phyloP scores from a whole-genome alignment of 345 rosid species.

The Gossypioides kirkii region DNA sequence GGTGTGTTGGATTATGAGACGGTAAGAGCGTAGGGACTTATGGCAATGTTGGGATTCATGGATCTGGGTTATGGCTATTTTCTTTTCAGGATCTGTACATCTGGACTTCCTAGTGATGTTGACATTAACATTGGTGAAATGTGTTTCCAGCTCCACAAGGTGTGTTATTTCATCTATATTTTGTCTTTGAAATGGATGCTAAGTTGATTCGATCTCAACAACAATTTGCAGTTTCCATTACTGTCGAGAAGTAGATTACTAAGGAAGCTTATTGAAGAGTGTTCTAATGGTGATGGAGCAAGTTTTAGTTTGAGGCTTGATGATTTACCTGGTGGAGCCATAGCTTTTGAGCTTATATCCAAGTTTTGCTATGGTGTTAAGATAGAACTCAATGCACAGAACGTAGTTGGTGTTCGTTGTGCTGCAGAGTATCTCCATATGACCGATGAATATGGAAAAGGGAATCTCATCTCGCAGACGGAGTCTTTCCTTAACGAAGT shows the following conservation, averaged over 20 bases:
- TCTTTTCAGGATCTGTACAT: conserved; percentile 50
- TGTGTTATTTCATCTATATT: conserved; percentile 15
- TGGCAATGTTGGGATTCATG: background rate
- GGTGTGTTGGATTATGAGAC: background rate
- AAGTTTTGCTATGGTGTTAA: conserved; percentile 70
- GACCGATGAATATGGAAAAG: conserved; percentile 61
- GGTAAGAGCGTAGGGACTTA: background rate
- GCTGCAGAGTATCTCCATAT: conserved; percentile 69
- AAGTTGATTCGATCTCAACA: background rate
- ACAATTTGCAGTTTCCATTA: conserved; percentile 55
- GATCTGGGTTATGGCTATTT: conserved; percentile 10
- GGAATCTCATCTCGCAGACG: conserved; percentile 48
- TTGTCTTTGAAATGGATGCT: conserved; percentile 5
- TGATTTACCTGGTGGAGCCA: conserved; percentile 68
- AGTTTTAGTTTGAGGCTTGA: conserved; percentile 43
- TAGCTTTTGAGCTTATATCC: conserved; percentile 49
- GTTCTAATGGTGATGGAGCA: conserved; percentile 32
- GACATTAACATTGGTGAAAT: conserved; percentile 53
- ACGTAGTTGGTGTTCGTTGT: conserved; percentile 60
- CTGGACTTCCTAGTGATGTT: conserved; percentile 78
- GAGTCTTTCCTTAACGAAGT: conserved; percentile 59
- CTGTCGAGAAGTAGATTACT: conserved; percentile 63
- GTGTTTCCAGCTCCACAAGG: conserved; percentile 86
- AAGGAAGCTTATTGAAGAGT: conserved; percentile 48
- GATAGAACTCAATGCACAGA: conserved; percentile 50